Evolutionary conservation across 192 early-diverging fungal species (phyloP), one percentile per base, ranked within the genome.

Genomic region (Lunasporangiospora selenospora): DNA sequence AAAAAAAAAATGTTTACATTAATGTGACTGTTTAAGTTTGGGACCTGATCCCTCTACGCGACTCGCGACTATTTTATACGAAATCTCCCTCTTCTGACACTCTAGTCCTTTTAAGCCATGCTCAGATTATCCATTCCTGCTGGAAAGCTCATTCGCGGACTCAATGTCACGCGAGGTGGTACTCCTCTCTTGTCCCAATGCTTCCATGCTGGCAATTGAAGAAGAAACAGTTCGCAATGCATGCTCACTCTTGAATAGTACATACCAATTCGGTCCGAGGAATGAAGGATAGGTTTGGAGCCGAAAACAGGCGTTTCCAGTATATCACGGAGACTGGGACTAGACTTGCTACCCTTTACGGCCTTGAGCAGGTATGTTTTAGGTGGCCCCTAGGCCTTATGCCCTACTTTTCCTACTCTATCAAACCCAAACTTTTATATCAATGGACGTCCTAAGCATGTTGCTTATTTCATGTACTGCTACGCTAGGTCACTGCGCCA

Each of bases 261-360:
- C 67, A 50, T 36, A 31, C 81, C 1, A 79, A 83, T 16, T 53
- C 87, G 10, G 86, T 89, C 0, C 76, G 81, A 23, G 88, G 88
- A 13, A 89, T 88, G 81, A 76, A 65, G 41, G 88, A 89, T 66
- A 76, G 83, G 1, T 70, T 88, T 27, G 88, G 86, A 5, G 26
- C 56, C 2, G 70, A 82, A 7, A 73, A 58, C 43, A 56, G 49
- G 29, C 78, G 80, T 29, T 76, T 82, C 57, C 63, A 67, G 49
- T 75, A 78, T 46, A 82, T 89, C 29, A 49, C 61, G 8, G 61
- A 76, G 6, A 62, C 59, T 16, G 86, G 77, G 7, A 61, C 59
- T 6, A 45, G 43, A 11, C 51, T 77, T 16, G 79, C 81, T 27
- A 64, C 77, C 19, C 57, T 71, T 8, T 81, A 82, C 33, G 84